These are phyloP conservation scores for Primulina huaijiensis DNA, from an alignment of 257 asterid genomes.

Conservation along the genomic window DNA sequence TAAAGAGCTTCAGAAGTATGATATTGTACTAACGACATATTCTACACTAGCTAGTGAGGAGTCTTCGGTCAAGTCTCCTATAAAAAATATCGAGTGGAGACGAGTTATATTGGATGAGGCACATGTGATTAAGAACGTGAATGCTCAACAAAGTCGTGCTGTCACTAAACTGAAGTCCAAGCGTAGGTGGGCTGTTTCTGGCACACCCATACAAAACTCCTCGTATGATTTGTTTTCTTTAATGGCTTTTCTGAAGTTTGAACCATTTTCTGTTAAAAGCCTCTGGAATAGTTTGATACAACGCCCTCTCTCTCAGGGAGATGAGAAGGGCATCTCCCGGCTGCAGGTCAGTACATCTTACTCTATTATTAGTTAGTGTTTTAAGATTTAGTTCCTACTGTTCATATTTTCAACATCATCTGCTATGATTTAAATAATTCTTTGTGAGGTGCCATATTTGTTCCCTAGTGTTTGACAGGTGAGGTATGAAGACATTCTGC, in stretches of 20 bases:
- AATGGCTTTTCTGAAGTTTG: constrained; percentile 68
- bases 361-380: background rate
- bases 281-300: constrained; percentile 73
- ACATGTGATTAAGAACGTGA: constrained; percentile 67
- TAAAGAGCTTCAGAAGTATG: constrained; percentile 51
- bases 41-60: constrained; percentile 57
- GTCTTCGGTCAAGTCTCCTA: constrained; percentile 46
- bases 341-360: constrained; percentile 53
- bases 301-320: constrained; percentile 72
- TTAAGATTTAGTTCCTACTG: background rate
- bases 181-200: constrained; percentile 83
- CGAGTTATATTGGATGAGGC: constrained; percentile 86
- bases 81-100: constrained; percentile 76
- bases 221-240: constrained; percentile 70
- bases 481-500: background rate
- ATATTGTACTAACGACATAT: constrained; percentile 75
- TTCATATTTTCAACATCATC: background rate
- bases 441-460: background rate
- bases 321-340: constrained; percentile 63
- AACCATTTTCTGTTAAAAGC: constrained; percentile 67
- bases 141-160: constrained; percentile 64
- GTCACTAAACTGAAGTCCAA: constrained; percentile 58
- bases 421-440: background rate
- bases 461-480: background rate
- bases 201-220: constrained; percentile 76